Conservation (phyloP, 257 asterid species). For the Solanum chiquidenum region DNA sequence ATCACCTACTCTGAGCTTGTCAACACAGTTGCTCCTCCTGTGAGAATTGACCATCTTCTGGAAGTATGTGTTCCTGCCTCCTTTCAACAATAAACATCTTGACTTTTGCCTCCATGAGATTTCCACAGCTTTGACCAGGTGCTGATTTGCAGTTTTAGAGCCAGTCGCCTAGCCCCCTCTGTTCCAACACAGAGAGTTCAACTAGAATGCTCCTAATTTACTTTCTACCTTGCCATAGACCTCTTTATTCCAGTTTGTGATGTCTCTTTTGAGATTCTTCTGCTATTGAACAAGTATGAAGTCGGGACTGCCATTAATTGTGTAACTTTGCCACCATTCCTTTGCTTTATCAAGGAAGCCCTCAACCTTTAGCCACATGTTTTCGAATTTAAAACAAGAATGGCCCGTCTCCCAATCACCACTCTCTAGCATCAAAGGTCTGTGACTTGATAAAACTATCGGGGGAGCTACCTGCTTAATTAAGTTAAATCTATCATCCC, state of each 20-base stretch:
- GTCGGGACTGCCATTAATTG: neutral
- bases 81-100: neutral
- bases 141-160: neutral
- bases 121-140: neutral
- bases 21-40: neutral
- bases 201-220: neutral
- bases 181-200: neutral
- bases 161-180: neutral
- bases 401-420: neutral
- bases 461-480: neutral
- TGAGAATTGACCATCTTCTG: neutral
- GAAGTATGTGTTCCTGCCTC: neutral
- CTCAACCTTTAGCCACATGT: neutral
- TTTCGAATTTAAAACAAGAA: neutral
- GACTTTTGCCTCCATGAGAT: neutral
- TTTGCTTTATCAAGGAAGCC: neutral
- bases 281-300: neutral
- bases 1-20: neutral
- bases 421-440: neutral
- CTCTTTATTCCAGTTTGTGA: neutral
- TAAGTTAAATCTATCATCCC: neutral
- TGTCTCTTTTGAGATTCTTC: neutral
- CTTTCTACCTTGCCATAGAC: neutral
- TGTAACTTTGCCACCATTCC: neutral
- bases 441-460: neutral